Percentiles rank a stretch among this genome's conserved stretches.
phyloP scores from a whole-genome alignment of 1,284 basidiomycete species.

The Heterobasidion irregulare region DNA sequence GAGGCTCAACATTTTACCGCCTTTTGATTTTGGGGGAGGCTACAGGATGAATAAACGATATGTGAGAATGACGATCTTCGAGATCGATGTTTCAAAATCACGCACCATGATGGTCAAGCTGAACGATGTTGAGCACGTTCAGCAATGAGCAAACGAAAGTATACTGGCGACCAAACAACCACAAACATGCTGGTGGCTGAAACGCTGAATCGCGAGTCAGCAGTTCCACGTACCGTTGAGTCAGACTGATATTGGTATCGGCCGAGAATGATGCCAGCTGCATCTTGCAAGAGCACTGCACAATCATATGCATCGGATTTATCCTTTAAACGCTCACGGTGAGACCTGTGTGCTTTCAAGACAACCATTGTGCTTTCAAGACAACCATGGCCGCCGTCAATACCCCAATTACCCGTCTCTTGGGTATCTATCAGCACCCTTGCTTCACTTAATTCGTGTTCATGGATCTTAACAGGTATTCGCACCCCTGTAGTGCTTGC shows the following conservation, averaged over 20 bases:
- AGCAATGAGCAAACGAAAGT: not conserved
- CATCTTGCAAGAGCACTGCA: not conserved
- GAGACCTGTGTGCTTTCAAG: not conserved
- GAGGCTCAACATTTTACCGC: conserved; percentile 96
- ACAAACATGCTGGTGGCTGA: not conserved
- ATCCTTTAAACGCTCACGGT: not conserved
- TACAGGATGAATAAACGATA: conserved; percentile 18
- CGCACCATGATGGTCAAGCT: conserved; percentile 54
- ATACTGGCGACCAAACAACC: not conserved
- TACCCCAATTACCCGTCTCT: conserved; percentile 27
- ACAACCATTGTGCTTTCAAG: conserved; percentile 1
- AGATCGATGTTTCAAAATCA: not conserved
- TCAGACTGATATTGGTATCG: not conserved
- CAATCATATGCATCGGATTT: not conserved
- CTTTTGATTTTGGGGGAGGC: conserved; percentile 93
- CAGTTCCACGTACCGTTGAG: too few relatives aligned
- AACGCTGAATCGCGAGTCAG: too few relatives aligned
- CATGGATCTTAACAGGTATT: conserved; percentile 27
- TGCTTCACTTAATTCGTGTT: not conserved
- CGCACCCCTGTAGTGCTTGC: conserved; percentile 50
- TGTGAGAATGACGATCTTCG: not conserved
- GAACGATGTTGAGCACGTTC: conserved; percentile 1
- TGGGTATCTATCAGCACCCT: conserved; percentile 17
- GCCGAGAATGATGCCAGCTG: not conserved
- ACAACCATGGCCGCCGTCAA: conserved; percentile 16